phyloP scores from a whole-genome alignment of 768 basidiomycete species.

The Postia placenta region DNA sequence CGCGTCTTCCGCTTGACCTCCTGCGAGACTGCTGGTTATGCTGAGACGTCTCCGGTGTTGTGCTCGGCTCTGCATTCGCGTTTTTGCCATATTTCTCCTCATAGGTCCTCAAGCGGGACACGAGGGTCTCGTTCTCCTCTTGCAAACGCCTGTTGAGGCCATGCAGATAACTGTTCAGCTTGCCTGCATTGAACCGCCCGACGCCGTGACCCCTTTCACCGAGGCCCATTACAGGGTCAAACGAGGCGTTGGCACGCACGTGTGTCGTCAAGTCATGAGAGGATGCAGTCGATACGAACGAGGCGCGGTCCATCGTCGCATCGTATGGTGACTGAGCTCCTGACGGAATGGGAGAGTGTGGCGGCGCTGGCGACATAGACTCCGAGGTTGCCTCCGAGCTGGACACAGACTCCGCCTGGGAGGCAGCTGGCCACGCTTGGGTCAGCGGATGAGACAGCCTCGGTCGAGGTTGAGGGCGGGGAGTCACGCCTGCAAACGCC shows the following conservation, averaged over 20 bases:
- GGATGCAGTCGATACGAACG: slow-evolving; percentile 77
- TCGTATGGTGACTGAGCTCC: slow-evolving; percentile 37
- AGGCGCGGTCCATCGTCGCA: slow-evolving; percentile 47
- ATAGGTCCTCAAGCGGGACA: slow-evolving; percentile 44
- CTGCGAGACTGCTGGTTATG: slow-evolving; percentile 23
- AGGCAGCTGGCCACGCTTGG: slow-evolving; percentile 32
- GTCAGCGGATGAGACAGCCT: slow-evolving; percentile 64
- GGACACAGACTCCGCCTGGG: slow-evolving; percentile 19
- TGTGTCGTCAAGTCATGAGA: slow-evolving; percentile 86
- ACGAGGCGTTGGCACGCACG: slow-evolving; percentile 76
- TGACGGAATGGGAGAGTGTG: background rate
- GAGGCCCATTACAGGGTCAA: slow-evolving; percentile 78
- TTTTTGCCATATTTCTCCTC: slow-evolving; percentile 38
- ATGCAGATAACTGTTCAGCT: slow-evolving; percentile 83
- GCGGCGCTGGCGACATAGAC: background rate
- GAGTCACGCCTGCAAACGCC: slow-evolving; percentile 61
- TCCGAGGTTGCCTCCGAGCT: slow-evolving; percentile 11
- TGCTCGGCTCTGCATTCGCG: slow-evolving; percentile 1
- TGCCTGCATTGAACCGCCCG: slow-evolving; percentile 77
- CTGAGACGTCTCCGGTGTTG: slow-evolving; percentile 6
- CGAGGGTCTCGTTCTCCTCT: slow-evolving; percentile 74
- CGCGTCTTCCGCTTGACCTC: slow-evolving; percentile 33
- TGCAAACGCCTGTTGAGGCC: slow-evolving; percentile 76
- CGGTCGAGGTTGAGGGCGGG: slow-evolving; percentile 42
- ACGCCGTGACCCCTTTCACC: slow-evolving; percentile 62